phyloP scores from a whole-genome alignment of 805 yeast genomes.

The Ogataea nonfermentans region DNA sequence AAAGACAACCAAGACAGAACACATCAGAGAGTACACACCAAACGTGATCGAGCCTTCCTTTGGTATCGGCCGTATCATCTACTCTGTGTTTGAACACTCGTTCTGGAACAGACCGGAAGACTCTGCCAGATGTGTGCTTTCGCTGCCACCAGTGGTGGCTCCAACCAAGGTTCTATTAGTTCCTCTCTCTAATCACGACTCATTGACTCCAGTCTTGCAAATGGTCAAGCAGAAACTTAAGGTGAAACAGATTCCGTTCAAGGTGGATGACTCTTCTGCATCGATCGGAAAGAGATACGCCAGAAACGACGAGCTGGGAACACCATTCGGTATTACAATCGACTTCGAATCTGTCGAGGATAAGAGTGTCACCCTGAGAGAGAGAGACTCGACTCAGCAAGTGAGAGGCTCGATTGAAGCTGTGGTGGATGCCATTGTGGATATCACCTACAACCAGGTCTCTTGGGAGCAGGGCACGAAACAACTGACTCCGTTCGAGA shows the following conservation, averaged over 20 bases:
- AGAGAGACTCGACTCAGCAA: slow-evolving; percentile 94
- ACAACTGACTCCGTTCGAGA: slow-evolving; percentile 67
- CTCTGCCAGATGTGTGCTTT: slow-evolving; percentile 75
- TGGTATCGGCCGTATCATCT: slow-evolving; percentile 97
- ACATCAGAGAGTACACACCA: slow-evolving; percentile 92
- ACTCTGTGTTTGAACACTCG: slow-evolving; percentile 88
- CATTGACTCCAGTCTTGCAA: slow-evolving; percentile 71
- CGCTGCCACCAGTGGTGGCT: slow-evolving; percentile 93
- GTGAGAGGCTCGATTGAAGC: slow-evolving; percentile 87
- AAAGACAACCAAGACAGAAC: slow-evolving; percentile 78
- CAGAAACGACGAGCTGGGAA: slow-evolving; percentile 97
- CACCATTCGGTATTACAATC: slow-evolving; percentile 97
- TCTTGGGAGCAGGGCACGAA: slow-evolving; percentile 88
- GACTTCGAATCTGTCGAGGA: slow-evolving; percentile 92
- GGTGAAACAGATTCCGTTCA: slow-evolving; percentile 82
- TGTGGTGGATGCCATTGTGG: slow-evolving; percentile 66
- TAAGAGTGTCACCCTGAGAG: slow-evolving; percentile 88
- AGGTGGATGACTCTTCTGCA: slow-evolving; percentile 95
- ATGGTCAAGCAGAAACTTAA: slow-evolving; percentile 71
- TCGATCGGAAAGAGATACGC: slow-evolving; percentile 98
- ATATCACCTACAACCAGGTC: slow-evolving; percentile 68
- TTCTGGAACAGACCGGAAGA: slow-evolving; percentile 96
- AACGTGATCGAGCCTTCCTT: slow-evolving; percentile 98
- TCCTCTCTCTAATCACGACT: slow-evolving; percentile 84
- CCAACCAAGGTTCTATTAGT: slow-evolving; percentile 96